These are phyloP conservation scores for Cystobasidium ongulense DNA, from an alignment of 768 basidiomycete genomes.

Conservation along the genomic window DNA sequence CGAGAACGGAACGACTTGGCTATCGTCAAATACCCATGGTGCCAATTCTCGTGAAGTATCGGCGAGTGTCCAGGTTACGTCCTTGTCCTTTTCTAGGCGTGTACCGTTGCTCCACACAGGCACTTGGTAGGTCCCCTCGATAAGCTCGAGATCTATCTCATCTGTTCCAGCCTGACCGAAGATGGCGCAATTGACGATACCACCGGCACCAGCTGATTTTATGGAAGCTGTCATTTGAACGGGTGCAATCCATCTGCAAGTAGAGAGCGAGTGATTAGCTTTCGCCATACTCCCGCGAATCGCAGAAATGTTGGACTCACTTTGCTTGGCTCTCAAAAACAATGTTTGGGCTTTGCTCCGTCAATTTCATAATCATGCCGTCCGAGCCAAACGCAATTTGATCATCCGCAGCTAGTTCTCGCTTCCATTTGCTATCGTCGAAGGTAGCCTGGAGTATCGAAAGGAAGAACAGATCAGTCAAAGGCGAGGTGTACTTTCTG, in stretches of 20 bases:
- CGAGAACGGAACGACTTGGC: background rate
- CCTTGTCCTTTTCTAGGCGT: background rate
- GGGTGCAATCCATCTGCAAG: slow-evolving; percentile 5
- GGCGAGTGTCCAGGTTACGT: background rate
- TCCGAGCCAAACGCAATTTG: background rate
- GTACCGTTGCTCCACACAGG: slow-evolving; percentile 12
- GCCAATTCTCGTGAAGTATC: background rate
- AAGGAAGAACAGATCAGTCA: background rate
- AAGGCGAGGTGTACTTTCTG: background rate
- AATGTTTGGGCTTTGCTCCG: background rate
- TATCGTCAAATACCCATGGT: background rate
- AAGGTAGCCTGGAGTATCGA: background rate
- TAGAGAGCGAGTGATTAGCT: background rate
- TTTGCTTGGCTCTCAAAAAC: background rate
- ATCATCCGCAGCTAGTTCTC: background rate
- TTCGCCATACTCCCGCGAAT: background rate
- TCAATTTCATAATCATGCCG: background rate
- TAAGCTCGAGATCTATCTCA: slow-evolving; percentile 25
- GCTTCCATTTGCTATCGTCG: background rate
- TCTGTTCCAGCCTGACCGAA: background rate
- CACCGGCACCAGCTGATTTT: background rate
- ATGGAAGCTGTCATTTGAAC: background rate
- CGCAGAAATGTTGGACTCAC: background rate
- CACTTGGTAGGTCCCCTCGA: background rate
- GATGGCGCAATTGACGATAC: slow-evolving; percentile 5